Evolutionary conservation across 805 yeast genomes (phyloP), one percentile per base, ranked within the genome.

Genomic region (Metschnikowia vanudenii): DNA sequence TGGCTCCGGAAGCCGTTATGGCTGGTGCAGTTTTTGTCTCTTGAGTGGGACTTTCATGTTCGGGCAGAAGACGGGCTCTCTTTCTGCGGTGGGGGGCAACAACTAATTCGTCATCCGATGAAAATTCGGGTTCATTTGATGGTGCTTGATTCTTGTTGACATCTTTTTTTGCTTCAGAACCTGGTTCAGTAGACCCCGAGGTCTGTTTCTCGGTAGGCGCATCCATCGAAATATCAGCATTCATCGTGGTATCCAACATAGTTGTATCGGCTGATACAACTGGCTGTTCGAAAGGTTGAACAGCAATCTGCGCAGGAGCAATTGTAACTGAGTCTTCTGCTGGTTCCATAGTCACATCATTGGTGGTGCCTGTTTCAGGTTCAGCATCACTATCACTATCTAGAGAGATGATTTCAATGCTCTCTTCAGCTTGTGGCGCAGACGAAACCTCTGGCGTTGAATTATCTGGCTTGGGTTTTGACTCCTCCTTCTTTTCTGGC

Each of bases 351-450:
- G 43, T 31, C 10, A 39, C 36, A 13, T 41, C 46, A 22, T 17
- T 39, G 16, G 14, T 11, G 3, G 24, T 18, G 4, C 8, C 13
- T 29, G 17, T 29, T 26, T 39, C 31, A 18, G 43, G 18, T 28
- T 28, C 45, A 12, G 18, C 35, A 12, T 74, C 79, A 37, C 67
- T 68, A 31, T 74, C 81, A 49, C 81, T 77, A 50, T 78, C 82
- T 29, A 80, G 61, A 0, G 76, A 71, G 3, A 80, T 77, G 1
- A 78, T 61, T 37, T 75, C 74, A 3, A 76, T 71, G 26, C 60
- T 64, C 29, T 58, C 59, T 12, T 51, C 52, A 2, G 46, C 51
- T 2, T 41, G 19, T 14, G n/a, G 28, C 26, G 28, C 38, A 19
- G 38, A 4, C 8, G 19, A 11, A 4, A 14, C 19, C 17, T 10